These are phyloP conservation scores for Botrytis byssoidea DNA, from an alignment of 2,329 filamentous ascomycete species.

Conservation along the genomic window DNA sequence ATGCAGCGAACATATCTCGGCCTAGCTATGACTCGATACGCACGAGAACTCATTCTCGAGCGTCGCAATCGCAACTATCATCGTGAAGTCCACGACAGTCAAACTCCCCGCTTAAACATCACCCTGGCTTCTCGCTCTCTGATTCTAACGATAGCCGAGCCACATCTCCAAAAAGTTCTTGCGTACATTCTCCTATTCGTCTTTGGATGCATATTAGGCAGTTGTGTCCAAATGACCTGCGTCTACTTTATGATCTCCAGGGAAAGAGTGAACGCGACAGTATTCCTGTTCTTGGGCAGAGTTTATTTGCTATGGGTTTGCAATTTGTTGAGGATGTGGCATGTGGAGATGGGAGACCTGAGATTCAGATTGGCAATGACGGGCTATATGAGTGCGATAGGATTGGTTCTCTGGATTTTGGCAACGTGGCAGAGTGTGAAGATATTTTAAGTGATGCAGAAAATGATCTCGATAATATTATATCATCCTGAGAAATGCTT, in stretches of 20 bases:
- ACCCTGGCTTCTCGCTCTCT: neutral
- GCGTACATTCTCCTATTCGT: accelerated
- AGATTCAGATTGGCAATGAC: neutral
- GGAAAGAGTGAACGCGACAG: neutral
- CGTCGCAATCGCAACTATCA: neutral
- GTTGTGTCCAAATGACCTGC: neutral
- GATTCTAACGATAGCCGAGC: neutral
- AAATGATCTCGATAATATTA: neutral
- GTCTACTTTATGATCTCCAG: neutral
- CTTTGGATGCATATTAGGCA: neutral
- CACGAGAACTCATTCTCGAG: neutral
- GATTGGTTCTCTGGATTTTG: neutral
- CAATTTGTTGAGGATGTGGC: neutral
- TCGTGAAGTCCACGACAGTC: neutral
- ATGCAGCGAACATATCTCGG: neutral
- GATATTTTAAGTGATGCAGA: neutral
- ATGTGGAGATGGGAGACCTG: neutral
- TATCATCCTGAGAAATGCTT: neutral
- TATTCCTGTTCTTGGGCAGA: neutral
- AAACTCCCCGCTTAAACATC: neutral
- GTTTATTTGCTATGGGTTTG: neutral
- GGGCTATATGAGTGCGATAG: neutral
- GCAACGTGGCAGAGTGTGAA: neutral
- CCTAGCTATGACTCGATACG: neutral
- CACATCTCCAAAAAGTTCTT: neutral